These are phyloP conservation scores for Rhynchosporium agropyri DNA, from an alignment of 2,329 filamentous ascomycete species.

Conservation along the genomic window DNA sequence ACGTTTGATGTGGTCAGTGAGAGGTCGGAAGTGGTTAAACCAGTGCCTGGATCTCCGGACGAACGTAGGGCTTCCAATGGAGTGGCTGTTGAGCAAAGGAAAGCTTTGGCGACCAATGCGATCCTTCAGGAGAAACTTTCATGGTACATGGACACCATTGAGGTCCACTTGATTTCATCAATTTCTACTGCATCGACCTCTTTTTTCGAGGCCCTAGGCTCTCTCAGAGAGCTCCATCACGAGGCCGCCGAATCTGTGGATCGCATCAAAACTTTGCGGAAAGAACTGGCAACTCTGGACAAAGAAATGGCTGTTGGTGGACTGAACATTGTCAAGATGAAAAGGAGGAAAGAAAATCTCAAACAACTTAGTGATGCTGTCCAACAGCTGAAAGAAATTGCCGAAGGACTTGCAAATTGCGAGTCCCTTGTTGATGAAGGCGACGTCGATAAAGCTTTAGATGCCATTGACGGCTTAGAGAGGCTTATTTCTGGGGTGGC, in stretches of 20 bases:
- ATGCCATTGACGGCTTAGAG: slow-evolving; percentile 77
- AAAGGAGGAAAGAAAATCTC: slow-evolving; percentile 80
- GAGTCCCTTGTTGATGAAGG: slow-evolving; percentile 82
- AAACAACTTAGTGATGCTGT: slow-evolving; percentile 81
- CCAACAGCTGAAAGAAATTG: slow-evolving; percentile 77
- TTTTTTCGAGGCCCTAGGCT: slow-evolving; percentile 93
- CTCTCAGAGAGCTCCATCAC: slow-evolving; percentile 84
- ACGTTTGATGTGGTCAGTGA: slow-evolving; percentile 98
- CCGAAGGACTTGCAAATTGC: slow-evolving; percentile 61
- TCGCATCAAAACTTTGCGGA: slow-evolving; percentile 78
- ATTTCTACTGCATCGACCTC: slow-evolving; percentile 95
- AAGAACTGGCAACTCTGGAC: slow-evolving; percentile 80
- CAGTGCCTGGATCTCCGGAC: slow-evolving; percentile 62
- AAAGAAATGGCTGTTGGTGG: slow-evolving; percentile 85
- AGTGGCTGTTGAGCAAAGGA: slow-evolving; percentile 65
- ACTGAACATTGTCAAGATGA: slow-evolving; percentile 81
- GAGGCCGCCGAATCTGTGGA: slow-evolving; percentile 91
- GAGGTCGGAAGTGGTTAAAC: slow-evolving; percentile 83
- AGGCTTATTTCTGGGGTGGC: slow-evolving; percentile 75
- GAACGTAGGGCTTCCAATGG: slow-evolving; percentile 60
- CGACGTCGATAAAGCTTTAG: slow-evolving; percentile 79
- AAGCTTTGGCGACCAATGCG: slow-evolving; percentile 91
- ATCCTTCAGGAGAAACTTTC: slow-evolving; percentile 97
- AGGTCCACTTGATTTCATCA: slow-evolving; percentile 93
- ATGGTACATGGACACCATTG: slow-evolving; percentile 99